A percentile compares a stretch with the other conserved stretches of the same genome.
Conservation (phyloP, 192 early-diverging fungal genomes). For the Chytriomyces confervae region DNA sequence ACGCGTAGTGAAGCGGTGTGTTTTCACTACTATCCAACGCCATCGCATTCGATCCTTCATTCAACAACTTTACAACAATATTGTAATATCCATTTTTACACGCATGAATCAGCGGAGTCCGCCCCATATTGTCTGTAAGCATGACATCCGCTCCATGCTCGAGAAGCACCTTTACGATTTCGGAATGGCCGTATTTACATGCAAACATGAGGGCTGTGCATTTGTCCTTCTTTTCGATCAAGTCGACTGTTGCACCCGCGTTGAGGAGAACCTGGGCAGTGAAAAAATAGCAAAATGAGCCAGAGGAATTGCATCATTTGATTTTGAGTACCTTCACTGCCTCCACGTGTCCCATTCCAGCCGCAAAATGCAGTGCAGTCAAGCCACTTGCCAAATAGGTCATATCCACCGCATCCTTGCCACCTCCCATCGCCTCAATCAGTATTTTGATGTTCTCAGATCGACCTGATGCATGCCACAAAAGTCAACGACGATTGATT, state of each 20-base stretch:
- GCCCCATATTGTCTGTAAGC: constrained; percentile 40
- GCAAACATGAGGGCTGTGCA: constrained; percentile 35
- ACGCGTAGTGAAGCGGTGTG: constrained; percentile 57
- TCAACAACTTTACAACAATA: constrained; percentile 45
- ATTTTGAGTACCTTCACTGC: constrained; percentile 30
- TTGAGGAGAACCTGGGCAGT: constrained; percentile 36
- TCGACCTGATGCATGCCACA: constrained; percentile 15
- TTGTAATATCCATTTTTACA: constrained; percentile 54
- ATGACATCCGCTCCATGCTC: constrained; percentile 47
- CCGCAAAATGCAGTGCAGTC: constrained; percentile 45
- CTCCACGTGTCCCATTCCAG: constrained; percentile 41
- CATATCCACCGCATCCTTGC: constrained; percentile 40
- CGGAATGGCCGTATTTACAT: constrained; percentile 33
- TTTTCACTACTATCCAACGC: constrained; percentile 55
- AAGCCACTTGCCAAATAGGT: constrained; percentile 45
- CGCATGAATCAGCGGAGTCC: constrained; percentile 37
- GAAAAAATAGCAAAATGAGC: neutral
- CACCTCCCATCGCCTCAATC: constrained; percentile 31
- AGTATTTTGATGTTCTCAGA: constrained; percentile 41
- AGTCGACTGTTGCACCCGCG: constrained; percentile 44
- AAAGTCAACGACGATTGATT: neutral
- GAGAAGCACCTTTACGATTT: constrained; percentile 46
- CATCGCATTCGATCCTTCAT: constrained; percentile 50
- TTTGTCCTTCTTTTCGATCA: constrained; percentile 40
- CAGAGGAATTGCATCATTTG: neutral